phyloP scores from a whole-genome alignment of 352 stramenopile genomes.

The Phytophthora sp. region DNA sequence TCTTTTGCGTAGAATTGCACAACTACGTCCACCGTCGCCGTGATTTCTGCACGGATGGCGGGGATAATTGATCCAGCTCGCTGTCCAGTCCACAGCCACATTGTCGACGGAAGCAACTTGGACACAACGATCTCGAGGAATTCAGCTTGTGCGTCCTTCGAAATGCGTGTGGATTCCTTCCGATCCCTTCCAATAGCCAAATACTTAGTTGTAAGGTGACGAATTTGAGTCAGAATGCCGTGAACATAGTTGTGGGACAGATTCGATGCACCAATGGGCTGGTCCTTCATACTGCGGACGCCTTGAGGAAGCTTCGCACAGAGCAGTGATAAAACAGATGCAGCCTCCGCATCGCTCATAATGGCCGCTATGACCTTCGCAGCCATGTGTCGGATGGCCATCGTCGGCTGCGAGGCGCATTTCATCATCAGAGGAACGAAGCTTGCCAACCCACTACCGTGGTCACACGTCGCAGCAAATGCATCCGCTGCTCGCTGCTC shows the following conservation, averaged over 20 bases:
- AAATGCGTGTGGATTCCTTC: constrained; percentile 10
- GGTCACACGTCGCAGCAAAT: constrained; percentile 19
- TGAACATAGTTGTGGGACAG: constrained; percentile 72
- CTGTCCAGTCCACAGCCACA: constrained; percentile 54
- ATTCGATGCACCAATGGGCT: neutral
- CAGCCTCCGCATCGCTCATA: constrained; percentile 58
- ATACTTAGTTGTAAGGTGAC: constrained; percentile 54
- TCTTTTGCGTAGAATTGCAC: constrained; percentile 38
- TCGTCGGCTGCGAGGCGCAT: constrained; percentile 74
- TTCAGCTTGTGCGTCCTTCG: constrained; percentile 17
- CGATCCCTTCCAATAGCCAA: constrained; percentile 19
- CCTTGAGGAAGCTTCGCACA: constrained; percentile 50
- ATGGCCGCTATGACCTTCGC: constrained; percentile 79
- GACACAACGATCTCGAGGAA: constrained; percentile 41
- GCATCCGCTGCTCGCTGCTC: constrained; percentile 34
- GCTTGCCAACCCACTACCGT: constrained; percentile 30
- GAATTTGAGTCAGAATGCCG: constrained; percentile 66
- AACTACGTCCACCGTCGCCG: constrained; percentile 57
- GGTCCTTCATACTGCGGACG: constrained; percentile 14
- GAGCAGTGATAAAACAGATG: constrained; percentile 45
- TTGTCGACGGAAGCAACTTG: constrained; percentile 46
- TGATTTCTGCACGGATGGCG: constrained; percentile 55
- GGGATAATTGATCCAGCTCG: constrained; percentile 34
- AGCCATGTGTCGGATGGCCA: constrained; percentile 82
- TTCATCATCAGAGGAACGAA: constrained; percentile 76